phyloP scores from a whole-genome alignment of 2,329 filamentous ascomycete species.

The Trichoderma brevicompactum region DNA sequence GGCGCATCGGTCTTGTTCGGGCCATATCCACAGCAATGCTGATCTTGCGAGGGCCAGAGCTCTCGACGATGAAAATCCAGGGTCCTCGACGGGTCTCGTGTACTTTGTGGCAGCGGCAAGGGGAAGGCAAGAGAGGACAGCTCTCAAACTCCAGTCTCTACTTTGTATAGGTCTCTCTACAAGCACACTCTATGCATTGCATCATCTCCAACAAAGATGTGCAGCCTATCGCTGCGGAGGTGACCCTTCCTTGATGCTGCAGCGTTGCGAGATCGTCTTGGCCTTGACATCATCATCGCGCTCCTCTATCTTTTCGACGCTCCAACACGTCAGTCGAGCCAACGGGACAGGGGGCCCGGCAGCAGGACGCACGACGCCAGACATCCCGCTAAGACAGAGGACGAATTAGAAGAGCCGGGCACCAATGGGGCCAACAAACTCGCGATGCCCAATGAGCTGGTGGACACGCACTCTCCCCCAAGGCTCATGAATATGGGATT shows the following conservation, averaged over 20 bases:
- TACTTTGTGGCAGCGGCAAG: conserved; percentile 1
- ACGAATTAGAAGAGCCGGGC: conserved; percentile 17
- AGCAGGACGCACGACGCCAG: conserved; percentile 2
- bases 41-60: conserved; percentile 26
- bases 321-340: conserved; percentile 15
- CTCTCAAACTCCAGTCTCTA: background rate
- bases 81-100: conserved; percentile 16
- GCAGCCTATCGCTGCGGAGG: conserved; percentile 4
- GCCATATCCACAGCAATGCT: conserved; percentile 24
- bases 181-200: background rate
- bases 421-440: conserved; percentile 19
- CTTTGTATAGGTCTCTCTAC: background rate
- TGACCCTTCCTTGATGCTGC: conserved; percentile 8
- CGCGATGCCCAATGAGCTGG: conserved; percentile 20
- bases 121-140: background rate
- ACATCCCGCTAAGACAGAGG: conserved; percentile 1
- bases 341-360: conserved; percentile 4
- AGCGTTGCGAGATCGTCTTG: conserved; percentile 24
- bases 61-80: conserved; percentile 21
- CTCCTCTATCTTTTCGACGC: background rate
- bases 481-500: background rate
- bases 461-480: background rate
- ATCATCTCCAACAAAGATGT: conserved; percentile 12
- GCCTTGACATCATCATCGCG: conserved; percentile 26
- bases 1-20: conserved; percentile 24